Conservation (phyloP, 2,329 filamentous ascomycete species). For the Knufia fluminis region DNA sequence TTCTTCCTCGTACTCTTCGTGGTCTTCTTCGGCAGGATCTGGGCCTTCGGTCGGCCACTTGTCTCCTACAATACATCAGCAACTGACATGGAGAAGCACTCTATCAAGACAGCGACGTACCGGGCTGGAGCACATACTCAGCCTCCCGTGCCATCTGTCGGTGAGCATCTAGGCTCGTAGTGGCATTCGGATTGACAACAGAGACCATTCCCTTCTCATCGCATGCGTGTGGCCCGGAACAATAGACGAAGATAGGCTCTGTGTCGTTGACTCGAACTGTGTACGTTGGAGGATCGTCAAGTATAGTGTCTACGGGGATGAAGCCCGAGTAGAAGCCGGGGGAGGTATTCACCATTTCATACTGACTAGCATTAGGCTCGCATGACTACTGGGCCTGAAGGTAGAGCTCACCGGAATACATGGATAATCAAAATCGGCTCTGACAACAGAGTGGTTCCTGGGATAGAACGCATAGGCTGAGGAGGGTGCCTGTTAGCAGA, state of each 20-base stretch:
- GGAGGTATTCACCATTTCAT: not conserved
- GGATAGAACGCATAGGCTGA: constrained; percentile 52
- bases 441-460: constrained; percentile 52
- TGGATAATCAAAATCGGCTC: constrained; percentile 47
- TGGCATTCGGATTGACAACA: constrained; percentile 53
- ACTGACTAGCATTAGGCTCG: not conserved
- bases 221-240: constrained; percentile 53
- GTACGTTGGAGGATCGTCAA: constrained; percentile 33
- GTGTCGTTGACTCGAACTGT: constrained; percentile 47
- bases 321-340: constrained; percentile 47
- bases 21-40: not conserved
- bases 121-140: constrained; percentile 8
- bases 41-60: not conserved
- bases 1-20: not conserved
- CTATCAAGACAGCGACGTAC: too few relatives aligned
- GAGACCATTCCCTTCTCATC: constrained; percentile 59
- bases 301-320: constrained; percentile 33
- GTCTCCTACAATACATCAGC: not conserved
- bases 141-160: not conserved
- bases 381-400: constrained; percentile 33
- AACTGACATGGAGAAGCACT: too few relatives aligned
- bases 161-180: constrained; percentile 1
- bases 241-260: constrained; percentile 59
- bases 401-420: constrained; percentile 51
- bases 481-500: not conserved